Percentiles rank a stretch among this genome's conserved stretches.
phyloP scores from a whole-genome alignment of 1,139 yeast species.

The Lodderomyces margitis region DNA sequence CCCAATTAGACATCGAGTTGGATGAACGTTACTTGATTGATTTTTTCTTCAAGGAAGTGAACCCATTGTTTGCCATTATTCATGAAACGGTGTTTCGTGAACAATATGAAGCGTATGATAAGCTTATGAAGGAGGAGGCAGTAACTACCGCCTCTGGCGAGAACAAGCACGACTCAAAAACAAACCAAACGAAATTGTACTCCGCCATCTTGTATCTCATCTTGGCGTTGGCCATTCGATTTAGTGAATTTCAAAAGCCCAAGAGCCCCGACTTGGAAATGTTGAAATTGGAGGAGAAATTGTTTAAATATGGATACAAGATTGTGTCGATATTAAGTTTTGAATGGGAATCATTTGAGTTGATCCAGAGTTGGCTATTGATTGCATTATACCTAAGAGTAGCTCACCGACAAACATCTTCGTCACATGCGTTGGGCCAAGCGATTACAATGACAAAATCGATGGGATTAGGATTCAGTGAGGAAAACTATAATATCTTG shows the following conservation, averaged over 20 bases:
- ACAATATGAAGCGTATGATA: slow-evolving; percentile 43
- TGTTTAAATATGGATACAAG: slow-evolving; percentile 51
- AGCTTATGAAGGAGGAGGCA: slow-evolving; percentile 13
- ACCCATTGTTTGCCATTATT: slow-evolving; percentile 53
- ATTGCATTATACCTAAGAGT: slow-evolving; percentile 53
- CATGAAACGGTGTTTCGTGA: slow-evolving; percentile 56
- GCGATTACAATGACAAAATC: slow-evolving; percentile 56
- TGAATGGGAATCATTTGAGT: slow-evolving; percentile 68
- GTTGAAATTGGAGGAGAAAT: slow-evolving; percentile 45
- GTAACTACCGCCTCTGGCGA: slow-evolving; percentile 4
- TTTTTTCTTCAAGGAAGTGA: slow-evolving; percentile 50
- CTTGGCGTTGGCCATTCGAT: slow-evolving; percentile 53
- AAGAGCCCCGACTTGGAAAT: slow-evolving; percentile 31
- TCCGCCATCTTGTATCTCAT: slow-evolving; percentile 52
- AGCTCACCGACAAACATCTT: slow-evolving; percentile 57
- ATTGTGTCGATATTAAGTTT: slow-evolving; percentile 51
- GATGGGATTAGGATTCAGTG: slow-evolving; percentile 50
- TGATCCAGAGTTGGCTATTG: slow-evolving; percentile 62
- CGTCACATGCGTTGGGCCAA: slow-evolving; percentile 51
- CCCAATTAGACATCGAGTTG: slow-evolving; percentile 21
- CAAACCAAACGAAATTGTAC: slow-evolving; percentile 44
- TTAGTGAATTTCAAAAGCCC: slow-evolving; percentile 45
- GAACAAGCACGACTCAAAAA: slow-evolving; percentile 19
- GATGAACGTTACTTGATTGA: slow-evolving; percentile 25
- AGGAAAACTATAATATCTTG: slow-evolving; percentile 17